Percentiles rank a stretch among this genome's conserved stretches.
Evolutionary conservation across 306 rosid species (phyloP).

Genomic region (Vicia sativa): DNA sequence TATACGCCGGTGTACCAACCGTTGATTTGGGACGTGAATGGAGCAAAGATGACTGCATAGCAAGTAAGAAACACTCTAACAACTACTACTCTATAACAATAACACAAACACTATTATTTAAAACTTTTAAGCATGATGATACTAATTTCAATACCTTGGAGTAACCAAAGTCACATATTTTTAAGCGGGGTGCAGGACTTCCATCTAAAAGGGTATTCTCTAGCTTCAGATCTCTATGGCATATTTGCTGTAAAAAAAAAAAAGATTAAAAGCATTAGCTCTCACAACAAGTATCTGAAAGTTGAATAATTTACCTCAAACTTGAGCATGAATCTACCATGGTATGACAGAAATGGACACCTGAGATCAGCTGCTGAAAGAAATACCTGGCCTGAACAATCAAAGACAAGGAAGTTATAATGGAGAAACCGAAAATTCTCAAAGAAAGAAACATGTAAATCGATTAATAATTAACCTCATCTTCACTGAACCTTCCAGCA

Average conservation of each 20-base stretch:
- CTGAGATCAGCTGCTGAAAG: conserved; percentile 78
- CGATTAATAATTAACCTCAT: conserved; percentile 54
- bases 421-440: neutral
- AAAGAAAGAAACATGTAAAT: conserved; percentile 23
- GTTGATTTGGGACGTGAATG: conserved; percentile 73
- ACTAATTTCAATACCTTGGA: conserved; percentile 51
- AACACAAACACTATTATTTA: neutral
- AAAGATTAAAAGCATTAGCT: conserved; percentile 11
- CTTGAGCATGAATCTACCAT: conserved; percentile 44
- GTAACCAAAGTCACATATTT: conserved; percentile 72
- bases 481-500: conserved; percentile 77
- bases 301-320: neutral
- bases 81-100: neutral
- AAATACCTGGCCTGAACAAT: conserved; percentile 64
- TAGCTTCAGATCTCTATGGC: conserved; percentile 67
- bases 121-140: conserved; percentile 24
- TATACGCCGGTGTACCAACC: conserved; percentile 72
- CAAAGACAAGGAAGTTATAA: neutral
- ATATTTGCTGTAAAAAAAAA: conserved; percentile 58
- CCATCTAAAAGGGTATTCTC: conserved; percentile 72
- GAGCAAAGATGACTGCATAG: conserved; percentile 62
- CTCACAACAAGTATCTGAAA: neutral
- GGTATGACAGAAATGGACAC: conserved; percentile 64
- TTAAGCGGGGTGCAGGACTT: conserved; percentile 72
- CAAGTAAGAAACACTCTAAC: conserved; percentile 17